Evolutionary conservation across 306 rosid genomes (phyloP), one percentile per base, ranked within the genome.

Genomic region (Canavalia ensiformis): DNA sequence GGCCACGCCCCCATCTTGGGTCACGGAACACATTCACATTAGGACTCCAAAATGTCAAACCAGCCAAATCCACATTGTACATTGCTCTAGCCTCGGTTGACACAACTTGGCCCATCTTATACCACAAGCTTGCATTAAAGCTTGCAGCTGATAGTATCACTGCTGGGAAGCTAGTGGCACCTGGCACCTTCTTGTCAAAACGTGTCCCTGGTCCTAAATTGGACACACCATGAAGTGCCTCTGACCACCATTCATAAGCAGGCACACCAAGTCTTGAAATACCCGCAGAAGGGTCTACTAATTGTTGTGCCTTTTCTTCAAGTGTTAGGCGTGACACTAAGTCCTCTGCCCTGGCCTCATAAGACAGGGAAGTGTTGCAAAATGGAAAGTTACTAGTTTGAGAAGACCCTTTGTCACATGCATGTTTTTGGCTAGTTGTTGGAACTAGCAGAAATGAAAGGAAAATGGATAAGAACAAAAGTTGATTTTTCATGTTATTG

Each of bases 21-120:
- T 93, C 97, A 2, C 94, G 86, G 49, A 93, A 87, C 69, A 93
- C 94, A 72, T 93, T 93, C 67, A 91, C 90, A 74, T 91, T 93
- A 2, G 97, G 96, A 68, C 96, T 93, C 97, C 97, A 93, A 70
- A 70, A 93, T 47, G 94, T 93, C 85, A 93, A 84, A 46, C 97
- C 97, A 30, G 97, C 91, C 31, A 90, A 76, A 4, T 90, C 97
- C 54, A 85, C 84, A 76, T 93, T 91, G 86, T 91, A 91, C 97
- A 93, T 93, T 59, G 93, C 91, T 67, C 97, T 72, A 25, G 94
- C 97, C 88, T 93, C 97, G 0, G 88, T 93, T 31, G 97, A 91
- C 83, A 93, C 97, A 28, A 82, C 88, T 11, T 89, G 88, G 7
- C 97, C 97, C 90, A 92, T 92, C 35, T 75, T 84, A 63, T 83